Base-by-base conservation (phyloP, 2,329 filamentous ascomycete species). In the Xylaria digitata region DNA sequence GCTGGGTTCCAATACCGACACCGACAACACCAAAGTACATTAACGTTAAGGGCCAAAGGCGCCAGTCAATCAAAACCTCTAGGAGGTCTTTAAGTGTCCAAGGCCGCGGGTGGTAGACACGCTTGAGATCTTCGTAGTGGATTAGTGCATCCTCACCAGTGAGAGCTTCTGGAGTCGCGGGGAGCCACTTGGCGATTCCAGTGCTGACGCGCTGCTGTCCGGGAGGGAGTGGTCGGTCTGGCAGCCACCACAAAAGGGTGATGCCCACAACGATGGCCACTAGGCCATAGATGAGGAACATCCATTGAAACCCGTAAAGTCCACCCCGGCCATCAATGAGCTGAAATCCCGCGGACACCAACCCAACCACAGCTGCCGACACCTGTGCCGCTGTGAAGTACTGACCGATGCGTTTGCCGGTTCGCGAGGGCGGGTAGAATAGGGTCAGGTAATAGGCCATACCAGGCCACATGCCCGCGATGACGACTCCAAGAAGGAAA, bases 1-100 rank as follows among this genome's bases (percentile, higher is more conserved):
- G 88, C 80, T 97, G 93, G 0, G 93, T 94, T 50, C 93, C 94
- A 69, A 97, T 97, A 8, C 94, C 94, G 2, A 97, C 94, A 23
- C 94, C 94, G 1, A 97, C 94, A 2, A 97, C 94, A 21, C 94
- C 94, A 80, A 97, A 97, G 80, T 97, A 97, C 94, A 97, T 97
- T 60, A 97, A 76, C 1, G 90, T 85, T 71, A 97, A 80, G 1
- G 94, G 94, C 91, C 93, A 97, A 19, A 97, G 84, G 2, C 93
- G 88, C 94, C 93, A 97, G 79, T 97, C 94, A 42, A 92, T 83
- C 34, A 97, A 81, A 1, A 96, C 92, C 26, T 83, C 81, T 26
- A 83, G 82, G 0, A 97, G 82, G 71, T 97, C 93, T 61, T 82
- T 87, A 68, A 92, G 71, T 0, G 83, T 89, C 94, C 94, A 97